phyloP scores from a whole-genome alignment of 202 grass and related monocot genomes.

The Setaria italica region DNA sequence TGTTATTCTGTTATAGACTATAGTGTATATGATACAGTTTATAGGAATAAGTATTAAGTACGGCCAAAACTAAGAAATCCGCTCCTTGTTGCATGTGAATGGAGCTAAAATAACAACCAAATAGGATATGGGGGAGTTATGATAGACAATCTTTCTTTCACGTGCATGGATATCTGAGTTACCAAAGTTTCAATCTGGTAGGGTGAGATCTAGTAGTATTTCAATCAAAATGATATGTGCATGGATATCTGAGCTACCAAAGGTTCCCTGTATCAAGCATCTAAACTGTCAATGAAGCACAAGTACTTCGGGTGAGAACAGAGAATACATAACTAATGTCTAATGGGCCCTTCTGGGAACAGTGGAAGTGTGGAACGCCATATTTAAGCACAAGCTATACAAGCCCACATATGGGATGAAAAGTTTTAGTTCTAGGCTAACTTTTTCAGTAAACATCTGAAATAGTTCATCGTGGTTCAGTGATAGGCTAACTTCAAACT shows the following conservation, averaged over 20 bases:
- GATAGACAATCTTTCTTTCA: neutral
- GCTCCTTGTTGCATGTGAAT: neutral
- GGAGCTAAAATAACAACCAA: conserved; percentile 11
- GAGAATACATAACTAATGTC: neutral
- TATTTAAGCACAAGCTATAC: neutral
- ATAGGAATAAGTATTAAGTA: neutral
- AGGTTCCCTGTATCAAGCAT: neutral
- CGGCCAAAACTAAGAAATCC: neutral
- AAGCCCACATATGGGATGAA: neutral
- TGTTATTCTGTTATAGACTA: neutral
- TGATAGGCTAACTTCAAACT: neutral
- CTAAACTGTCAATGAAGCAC: neutral
- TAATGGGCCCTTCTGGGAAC: neutral
- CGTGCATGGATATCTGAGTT: neutral
- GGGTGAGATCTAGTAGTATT: too few relatives aligned
- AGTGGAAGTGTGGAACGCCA: neutral
- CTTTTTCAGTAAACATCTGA: neutral
- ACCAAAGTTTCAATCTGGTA: neutral
- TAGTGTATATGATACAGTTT: neutral
- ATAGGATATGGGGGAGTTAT: neutral
- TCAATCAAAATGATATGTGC: neutral
- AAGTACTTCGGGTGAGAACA: neutral
- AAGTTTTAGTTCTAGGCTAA: too few relatives aligned
- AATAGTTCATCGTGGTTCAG: neutral
- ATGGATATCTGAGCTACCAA: conserved; percentile 5